Evolutionary conservation across 768 basidiomycete species (phyloP), one percentile per base, ranked within the genome.

Genomic region (Clitopilus passeckerianus): DNA sequence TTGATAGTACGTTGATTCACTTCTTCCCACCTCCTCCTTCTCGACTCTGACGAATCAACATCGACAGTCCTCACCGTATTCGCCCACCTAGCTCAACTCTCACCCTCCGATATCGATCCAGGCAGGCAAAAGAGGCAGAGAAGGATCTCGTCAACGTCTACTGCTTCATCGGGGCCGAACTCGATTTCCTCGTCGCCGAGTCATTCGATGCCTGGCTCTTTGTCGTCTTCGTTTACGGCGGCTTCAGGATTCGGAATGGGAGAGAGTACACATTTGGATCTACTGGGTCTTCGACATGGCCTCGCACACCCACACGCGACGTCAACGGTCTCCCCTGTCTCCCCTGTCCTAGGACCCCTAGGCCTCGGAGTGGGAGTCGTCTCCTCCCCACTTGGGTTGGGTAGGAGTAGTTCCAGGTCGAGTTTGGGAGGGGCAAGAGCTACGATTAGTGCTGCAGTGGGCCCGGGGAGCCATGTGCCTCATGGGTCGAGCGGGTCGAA

Each of bases 1-100:
- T 91, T 22, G 91, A 93, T 67, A 85, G 91, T 93, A 66, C 60
- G 85, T 76, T 4, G 7, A 33, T 53, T 10, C 6, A 14, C 6
- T 53, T 14, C 12, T 53, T 6, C 16, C 16, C 10, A 7, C 14
- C 15, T 53, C 6, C 53, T 10, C 20, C 14, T 5, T 5, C 3
- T 41, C 3, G 5, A 41, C n/a, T 41, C 3, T 4, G 4, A 7
- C 27, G 27, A 41, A 41, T 5, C 10, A 12, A 14, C 10, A 20
- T 18, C 20, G 46, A 10, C 46, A 50, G 46, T 50, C 46, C 20
- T 50, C n/a, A 50, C 46, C 10, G 46, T 50, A 50, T 50, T 50
- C n/a, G 46, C 46, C 18, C 22, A 50, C 46, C 5, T 50, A 12
- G 46, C 46, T 5, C 2, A 10, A 2, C 16, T 50, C 20, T n/a